Base-by-base conservation (phyloP, 2,329 filamentous ascomycete genomes). In the Thielaviopsis populi region DNA sequence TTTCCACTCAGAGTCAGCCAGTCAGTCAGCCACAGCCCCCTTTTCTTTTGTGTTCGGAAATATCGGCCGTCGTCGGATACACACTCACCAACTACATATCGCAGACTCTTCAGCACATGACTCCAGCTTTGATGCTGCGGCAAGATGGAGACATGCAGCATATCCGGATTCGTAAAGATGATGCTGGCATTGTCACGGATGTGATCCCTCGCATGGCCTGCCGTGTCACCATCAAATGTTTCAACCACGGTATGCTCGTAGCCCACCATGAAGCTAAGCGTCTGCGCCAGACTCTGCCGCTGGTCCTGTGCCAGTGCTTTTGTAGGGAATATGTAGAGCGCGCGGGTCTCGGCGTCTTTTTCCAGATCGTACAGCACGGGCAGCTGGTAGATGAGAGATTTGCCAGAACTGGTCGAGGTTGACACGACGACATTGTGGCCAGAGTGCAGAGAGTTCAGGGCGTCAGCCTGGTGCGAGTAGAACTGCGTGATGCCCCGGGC, bases 291-390 rank as follows among this genome's bases (percentile, higher is more conserved):
- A 68, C 91, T 96, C 68, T 91, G 82, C 69, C 86, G 85, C 73
- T 99, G 94, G 73, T 99, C 94, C 72, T 99, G 94, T 0, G 94
- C 92, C 17, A 99, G 76, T 1, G 94, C 94, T 74, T 99, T 99
- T 0, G 94, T 99, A 0, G 94, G 94, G 67, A 99, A 99, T 42
- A 99, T 96, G 72, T 96, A 97, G 85, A 99, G 90, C 1, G 94
- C 94, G 69, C 94, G 80, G 8, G 89, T 88, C 64, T 85, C 79
- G 1, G 74, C 76, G 69, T 97, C 88, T 62, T 83, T 78, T 73
- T 99, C 92, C 1, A 99, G 76, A 60, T 89, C 87, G 71, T 95
- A 85, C 11, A 99, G 76, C 54, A 99, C 90, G 0, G 94, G 94
- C 17, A 99, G 81, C 70, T 99, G 94, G 71, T 97, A 99, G 67